A percentile compares a stretch with the other conserved stretches of the same genome.
Evolutionary conservation across 1,284 basidiomycete genomes (phyloP).

Genomic region (Ustilago vetiveriae): DNA sequence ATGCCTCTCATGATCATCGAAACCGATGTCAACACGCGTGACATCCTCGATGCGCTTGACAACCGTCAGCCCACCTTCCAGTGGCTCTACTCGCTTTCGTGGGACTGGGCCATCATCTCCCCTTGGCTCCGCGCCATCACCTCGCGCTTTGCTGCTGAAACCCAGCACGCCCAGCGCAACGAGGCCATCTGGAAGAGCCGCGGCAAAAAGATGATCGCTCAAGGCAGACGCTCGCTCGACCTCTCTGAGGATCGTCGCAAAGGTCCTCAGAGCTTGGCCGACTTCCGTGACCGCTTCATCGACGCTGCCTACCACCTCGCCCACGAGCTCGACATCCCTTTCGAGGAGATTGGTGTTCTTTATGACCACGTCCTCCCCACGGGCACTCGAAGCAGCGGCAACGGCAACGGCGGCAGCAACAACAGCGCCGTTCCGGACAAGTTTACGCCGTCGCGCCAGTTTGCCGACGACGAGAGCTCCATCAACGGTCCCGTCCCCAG

Average conservation of each 20-base stretch:
- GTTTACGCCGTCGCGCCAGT: slow-evolving; percentile 39
- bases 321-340: slow-evolving; percentile 69
- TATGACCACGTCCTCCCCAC: slow-evolving; percentile 71
- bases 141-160: slow-evolving; percentile 50
- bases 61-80: slow-evolving; percentile 70
- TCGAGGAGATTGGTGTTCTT: slow-evolving; percentile 74
- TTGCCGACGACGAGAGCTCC: slow-evolving; percentile 57
- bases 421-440: slow-evolving; percentile 22
- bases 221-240: slow-evolving; percentile 54
- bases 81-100: slow-evolving; percentile 71
- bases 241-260: slow-evolving; percentile 35
- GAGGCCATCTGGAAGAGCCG: slow-evolving; percentile 53
- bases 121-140: slow-evolving; percentile 69
- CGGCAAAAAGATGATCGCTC: slow-evolving; percentile 50
- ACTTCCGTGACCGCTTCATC: slow-evolving; percentile 70
- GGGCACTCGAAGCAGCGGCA: slow-evolving; percentile 62
- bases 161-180: slow-evolving; percentile 34
- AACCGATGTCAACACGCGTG: slow-evolving; percentile 68
- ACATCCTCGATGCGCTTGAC: slow-evolving; percentile 69
- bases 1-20: slow-evolving; percentile 71
- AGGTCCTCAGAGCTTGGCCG: slow-evolving; percentile 56
- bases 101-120: slow-evolving; percentile 70
- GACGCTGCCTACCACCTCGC: slow-evolving; percentile 70
- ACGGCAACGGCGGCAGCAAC: slow-evolving; percentile 3
- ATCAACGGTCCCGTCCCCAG: slow-evolving; percentile 52